Evolutionary conservation across 2,329 filamentous ascomycete species (phyloP), one percentile per base, ranked within the genome.

Genomic region (Ilyonectria robusta): DNA sequence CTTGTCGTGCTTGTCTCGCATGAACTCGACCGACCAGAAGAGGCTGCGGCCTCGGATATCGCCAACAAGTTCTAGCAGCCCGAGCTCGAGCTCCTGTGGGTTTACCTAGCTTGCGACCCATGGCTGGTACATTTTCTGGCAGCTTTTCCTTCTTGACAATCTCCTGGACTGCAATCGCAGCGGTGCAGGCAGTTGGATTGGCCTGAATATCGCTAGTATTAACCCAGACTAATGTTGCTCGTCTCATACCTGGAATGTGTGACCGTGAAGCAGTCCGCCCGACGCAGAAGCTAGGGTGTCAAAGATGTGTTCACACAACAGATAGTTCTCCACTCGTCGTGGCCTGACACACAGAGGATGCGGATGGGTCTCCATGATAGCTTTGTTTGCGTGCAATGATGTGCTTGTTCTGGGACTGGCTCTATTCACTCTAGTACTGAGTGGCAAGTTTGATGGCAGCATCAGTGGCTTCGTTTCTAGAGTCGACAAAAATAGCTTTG

Each of bases 281-380:
- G 59, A 62, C 15, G 54, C 59, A 17, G 46, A 31, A 10, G 46
- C 64, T 10, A 66, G 21, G 15, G 64, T 54, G 17, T 62, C 59
- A 37, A 66, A 66, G 6, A 66, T 66, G 37, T 59, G 58, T 7
- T 55, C 37, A 4, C 51, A 51, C 5, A 70, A 57, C 4, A 72
- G 29, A 6, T 67, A 2, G 56, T 48, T 8, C 65, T 58, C 2
- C 70, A 57, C 21, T 63, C 65, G 29, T 64, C 40, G 21, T 72
- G 65, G 2, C 68, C 68, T 35, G 82, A 82, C 2, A 85, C 75
- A 7, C 79, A 81, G 59, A 87, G 78, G 1, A 84, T 77, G 0
- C 84, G 85, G 11, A 86, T 77, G 0, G 85, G 64, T 84, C 86
- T 6, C 86, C 85, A 71, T 88, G 86, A 65, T 87, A 87, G 5